Base-by-base conservation (phyloP, 345 rosid species). In the Kandelia obovata region DNA sequence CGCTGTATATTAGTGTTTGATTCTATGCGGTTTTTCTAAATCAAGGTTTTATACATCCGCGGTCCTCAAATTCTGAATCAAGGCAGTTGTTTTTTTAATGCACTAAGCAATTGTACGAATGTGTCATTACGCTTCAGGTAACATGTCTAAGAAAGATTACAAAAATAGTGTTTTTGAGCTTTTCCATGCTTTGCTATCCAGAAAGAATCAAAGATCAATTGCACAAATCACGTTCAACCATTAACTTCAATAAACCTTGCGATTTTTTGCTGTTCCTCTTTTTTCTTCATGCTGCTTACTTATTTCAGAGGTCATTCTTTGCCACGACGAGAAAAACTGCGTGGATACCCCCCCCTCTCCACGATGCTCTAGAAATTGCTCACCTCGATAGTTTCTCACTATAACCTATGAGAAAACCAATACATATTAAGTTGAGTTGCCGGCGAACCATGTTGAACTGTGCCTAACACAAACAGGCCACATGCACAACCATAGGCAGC, bases 31-130 rank as follows among this genome's bases (percentile, higher is more conserved):
- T 23, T 39, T 57, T 51, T 19, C 60, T 43, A 43, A 47, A 69
- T 57, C 46, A 17, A 52, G 62, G 35, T 49, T 65, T 51, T 66
- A 70, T 58, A 52, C 6, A 62, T 32, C 37, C 16, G 23, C 21
- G n/a, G 61, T 11, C 4, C 55, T 56, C 31, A 55, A 55, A 34
- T 55, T 61, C 27, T 55, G 23, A 43, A 13, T 11, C 49, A 15
- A 43, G 19, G 19, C 0, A 13, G 49, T 15, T 2, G 13, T 43
- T 43, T 43, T 43, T 13, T 43, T 1, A 43, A 15, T 13, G 49
- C 49, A 43, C 49, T 0, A 15, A 43, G 17, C 16, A 43, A 43
- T 43, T 15, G 49, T 43, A 43, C 49, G 3, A 11, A 43, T 43
- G 4, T 11, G 13, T 39, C 16, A 11, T 39, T 9, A 11, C 16